Evolutionary conservation across 306 rosid genomes (phyloP).

Genomic region (Acacia acuminata): DNA sequence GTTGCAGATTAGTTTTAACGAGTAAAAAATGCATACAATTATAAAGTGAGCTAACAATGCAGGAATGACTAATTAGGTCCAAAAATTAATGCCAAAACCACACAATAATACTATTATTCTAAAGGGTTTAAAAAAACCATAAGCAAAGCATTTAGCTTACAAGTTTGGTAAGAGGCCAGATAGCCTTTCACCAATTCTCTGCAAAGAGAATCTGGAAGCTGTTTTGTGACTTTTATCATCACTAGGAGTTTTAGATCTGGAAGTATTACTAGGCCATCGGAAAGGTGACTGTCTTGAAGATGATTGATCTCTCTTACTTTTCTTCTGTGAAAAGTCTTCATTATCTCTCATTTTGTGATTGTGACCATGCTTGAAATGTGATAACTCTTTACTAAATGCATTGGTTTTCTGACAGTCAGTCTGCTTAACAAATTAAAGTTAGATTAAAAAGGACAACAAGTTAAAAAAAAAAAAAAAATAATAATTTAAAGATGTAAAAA

Average conservation of each 20-base stretch:
- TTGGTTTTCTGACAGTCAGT: constrained; percentile 27
- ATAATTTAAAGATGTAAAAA: constrained; percentile 32
- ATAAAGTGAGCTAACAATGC: constrained; percentile 2
- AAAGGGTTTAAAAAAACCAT: constrained; percentile 15
- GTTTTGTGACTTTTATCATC: constrained; percentile 40
- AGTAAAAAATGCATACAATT: neutral
- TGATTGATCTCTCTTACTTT: constrained; percentile 43
- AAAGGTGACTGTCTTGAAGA: constrained; percentile 43
- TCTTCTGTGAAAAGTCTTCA: constrained; percentile 30
- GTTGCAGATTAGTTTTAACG: too few species aligned
- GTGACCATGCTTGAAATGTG: constrained; percentile 48
- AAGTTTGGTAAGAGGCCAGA: constrained; percentile 33
- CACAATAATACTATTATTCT: constrained; percentile 1
- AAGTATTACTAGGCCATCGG: constrained; percentile 37
- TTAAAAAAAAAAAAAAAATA: constrained; percentile 1
- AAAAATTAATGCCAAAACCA: constrained; percentile 19
- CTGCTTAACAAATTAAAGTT: constrained; percentile 52
- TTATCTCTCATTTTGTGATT: constrained; percentile 35
- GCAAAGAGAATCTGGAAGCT: constrained; percentile 33
- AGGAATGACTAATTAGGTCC: constrained; percentile 1
- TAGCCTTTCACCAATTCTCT: constrained; percentile 24
- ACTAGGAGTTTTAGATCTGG: constrained; percentile 33
- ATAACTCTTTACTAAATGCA: constrained; percentile 51
- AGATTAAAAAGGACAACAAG: neutral
- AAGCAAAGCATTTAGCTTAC: constrained; percentile 43